A percentile compares a stretch with the other conserved stretches of the same genome.
phyloP scores from a whole-genome alignment of 1,284 basidiomycete species.

The Ustilago hordei region DNA sequence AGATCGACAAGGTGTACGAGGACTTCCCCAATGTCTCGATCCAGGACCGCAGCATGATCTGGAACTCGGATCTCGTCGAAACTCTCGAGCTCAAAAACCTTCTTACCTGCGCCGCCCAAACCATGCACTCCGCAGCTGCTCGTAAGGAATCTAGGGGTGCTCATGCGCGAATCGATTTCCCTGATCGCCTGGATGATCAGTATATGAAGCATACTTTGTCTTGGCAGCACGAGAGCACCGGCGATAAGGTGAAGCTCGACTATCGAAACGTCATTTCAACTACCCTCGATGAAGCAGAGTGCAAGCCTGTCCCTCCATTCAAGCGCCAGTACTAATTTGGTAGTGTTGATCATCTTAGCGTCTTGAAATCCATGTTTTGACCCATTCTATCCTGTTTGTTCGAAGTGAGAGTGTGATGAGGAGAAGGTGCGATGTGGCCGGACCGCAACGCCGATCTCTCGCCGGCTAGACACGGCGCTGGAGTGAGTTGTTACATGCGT shows the following conservation, averaged over 20 bases:
- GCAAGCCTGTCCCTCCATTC: constrained; percentile 74
- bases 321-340: constrained; percentile 60
- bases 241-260: constrained; percentile 85
- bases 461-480: neutral
- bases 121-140: constrained; percentile 92
- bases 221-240: constrained; percentile 54
- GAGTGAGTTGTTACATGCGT: neutral
- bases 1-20: constrained; percentile 86
- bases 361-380: neutral
- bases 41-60: constrained; percentile 98
- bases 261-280: constrained; percentile 87
- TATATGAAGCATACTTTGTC: constrained; percentile 66
- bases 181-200: constrained; percentile 81
- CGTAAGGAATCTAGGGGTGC: constrained; percentile 97
- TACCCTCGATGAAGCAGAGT: constrained; percentile 95
- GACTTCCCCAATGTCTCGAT: constrained; percentile 90
- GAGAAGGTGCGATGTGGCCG: neutral
- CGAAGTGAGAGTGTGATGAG: neutral
- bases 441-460: neutral
- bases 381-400: neutral
- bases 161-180: constrained; percentile 95
- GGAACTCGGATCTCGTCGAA: constrained; percentile 89
- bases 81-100: constrained; percentile 96
- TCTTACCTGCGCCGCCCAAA: constrained; percentile 93
- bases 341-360: neutral